Percentiles rank a stretch among this genome's conserved stretches.
These are phyloP conservation scores for Smallanthus sonchifolius DNA, from an alignment of 129 eudicot species.

Conservation along the genomic window DNA sequence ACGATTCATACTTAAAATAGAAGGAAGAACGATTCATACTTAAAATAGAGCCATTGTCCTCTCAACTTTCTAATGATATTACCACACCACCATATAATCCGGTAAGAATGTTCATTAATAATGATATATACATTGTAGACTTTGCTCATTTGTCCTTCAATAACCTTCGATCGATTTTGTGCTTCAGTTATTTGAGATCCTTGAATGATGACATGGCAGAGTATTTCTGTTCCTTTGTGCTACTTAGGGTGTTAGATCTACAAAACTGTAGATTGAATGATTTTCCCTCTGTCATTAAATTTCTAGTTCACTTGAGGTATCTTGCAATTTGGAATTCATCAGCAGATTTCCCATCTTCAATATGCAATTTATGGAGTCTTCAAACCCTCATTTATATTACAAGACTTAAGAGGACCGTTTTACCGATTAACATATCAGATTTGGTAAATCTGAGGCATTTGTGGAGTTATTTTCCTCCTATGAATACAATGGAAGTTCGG, in stretches of 20 bases:
- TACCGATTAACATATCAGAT: conserved; percentile 9
- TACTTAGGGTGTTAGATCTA: conserved; percentile 12
- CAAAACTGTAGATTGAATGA: neutral
- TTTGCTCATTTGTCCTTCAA: neutral
- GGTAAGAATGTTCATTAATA: too few species aligned
- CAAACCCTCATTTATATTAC: neutral
- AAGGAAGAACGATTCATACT: too few species aligned
- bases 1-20: neutral
- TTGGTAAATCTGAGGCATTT: conserved; percentile 15
- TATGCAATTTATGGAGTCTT: conserved; percentile 17
- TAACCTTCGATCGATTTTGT: neutral
- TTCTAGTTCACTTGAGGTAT: conserved; percentile 25
- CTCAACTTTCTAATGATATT: neutral
- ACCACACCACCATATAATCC: neutral
- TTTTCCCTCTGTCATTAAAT: neutral
- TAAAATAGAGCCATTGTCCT: too few species aligned
- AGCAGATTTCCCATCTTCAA: neutral
- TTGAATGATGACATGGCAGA: neutral
- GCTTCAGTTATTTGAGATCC: neutral
- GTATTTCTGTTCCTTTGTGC: neutral
- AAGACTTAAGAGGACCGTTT: too few species aligned
- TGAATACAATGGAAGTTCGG: too few species aligned
- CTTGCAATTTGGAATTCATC: neutral
- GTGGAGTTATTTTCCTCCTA: neutral
- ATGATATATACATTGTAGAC: too few species aligned